Evolutionary conservation across 257 asterid genomes (phyloP).

Genomic region (Phtheirospermum japonicum): DNA sequence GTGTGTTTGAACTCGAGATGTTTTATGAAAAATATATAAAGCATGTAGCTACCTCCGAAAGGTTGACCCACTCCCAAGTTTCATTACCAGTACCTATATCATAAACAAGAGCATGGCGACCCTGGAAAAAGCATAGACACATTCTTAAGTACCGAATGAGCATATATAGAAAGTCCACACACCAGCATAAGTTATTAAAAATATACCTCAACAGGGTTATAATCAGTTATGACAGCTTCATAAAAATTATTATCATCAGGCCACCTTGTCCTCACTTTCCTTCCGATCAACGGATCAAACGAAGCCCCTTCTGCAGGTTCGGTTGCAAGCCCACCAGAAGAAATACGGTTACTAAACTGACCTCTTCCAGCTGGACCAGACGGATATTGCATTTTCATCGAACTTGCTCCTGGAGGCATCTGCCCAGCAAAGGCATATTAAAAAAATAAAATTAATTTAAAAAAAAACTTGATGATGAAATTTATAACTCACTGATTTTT

Average conservation of each 20-base stretch:
- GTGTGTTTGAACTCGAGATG: slow-evolving; percentile 16
- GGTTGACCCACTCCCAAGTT: slow-evolving; percentile 83
- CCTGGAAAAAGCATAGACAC: slow-evolving; percentile 44
- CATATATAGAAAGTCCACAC: slow-evolving; percentile 9
- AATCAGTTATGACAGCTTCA: slow-evolving; percentile 82
- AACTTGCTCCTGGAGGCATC: slow-evolving; percentile 56
- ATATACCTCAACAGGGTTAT: slow-evolving; percentile 59
- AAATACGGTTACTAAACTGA: slow-evolving; percentile 60
- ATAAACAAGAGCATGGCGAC: slow-evolving; percentile 64
- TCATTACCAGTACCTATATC: slow-evolving; percentile 56
- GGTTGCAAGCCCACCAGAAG: slow-evolving; percentile 47
- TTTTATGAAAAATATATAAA: slow-evolving; percentile 19
- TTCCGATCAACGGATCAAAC: slow-evolving; percentile 63
- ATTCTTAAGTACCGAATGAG: slow-evolving; percentile 34
- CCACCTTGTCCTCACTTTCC: slow-evolving; percentile 92
- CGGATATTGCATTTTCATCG: slow-evolving; percentile 68
- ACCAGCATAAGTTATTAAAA: slow-evolving; percentile 18
- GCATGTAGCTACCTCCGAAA: slow-evolving; percentile 59
- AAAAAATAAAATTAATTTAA: no score
- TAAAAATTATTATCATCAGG: slow-evolving; percentile 95
- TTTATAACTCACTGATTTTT: slow-evolving; percentile 54
- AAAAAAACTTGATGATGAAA: slow-evolving; percentile 20
- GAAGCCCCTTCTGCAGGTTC: slow-evolving; percentile 65
- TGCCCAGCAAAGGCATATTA: slow-evolving; percentile 29
- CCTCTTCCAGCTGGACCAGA: slow-evolving; percentile 79